These are phyloP conservation scores for Pseudozyma tsukubaensis DNA, from an alignment of 1,284 basidiomycete genomes.

Conservation along the genomic window DNA sequence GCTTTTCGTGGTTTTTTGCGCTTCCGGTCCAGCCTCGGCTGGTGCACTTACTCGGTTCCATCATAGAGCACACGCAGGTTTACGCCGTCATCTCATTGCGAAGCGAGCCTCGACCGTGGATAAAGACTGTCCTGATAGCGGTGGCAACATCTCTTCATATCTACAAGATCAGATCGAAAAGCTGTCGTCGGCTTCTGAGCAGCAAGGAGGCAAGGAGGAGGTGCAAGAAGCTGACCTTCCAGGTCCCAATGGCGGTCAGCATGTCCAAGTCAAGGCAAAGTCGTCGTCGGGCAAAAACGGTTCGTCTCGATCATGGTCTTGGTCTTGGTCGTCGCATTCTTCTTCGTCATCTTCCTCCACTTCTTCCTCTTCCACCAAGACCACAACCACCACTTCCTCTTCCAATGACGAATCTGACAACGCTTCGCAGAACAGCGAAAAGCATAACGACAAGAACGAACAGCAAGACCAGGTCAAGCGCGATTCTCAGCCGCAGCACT, in stretches of 20 bases:
- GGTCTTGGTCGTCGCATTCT: constrained; percentile 31
- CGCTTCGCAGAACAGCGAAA: background rate
- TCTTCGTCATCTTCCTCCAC: constrained; percentile 24
- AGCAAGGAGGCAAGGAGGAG: constrained; percentile 14
- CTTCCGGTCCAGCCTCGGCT: constrained; percentile 1
- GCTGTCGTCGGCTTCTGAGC: constrained; percentile 14
- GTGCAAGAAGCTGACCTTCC: constrained; percentile 3
- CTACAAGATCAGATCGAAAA: constrained; percentile 18
- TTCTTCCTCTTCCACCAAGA: constrained; percentile 9
- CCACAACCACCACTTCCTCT: constrained; percentile 6
- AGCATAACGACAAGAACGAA: background rate
- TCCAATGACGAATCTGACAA: background rate
- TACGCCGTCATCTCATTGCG: constrained; percentile 6
- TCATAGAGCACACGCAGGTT: constrained; percentile 3
- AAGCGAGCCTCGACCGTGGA: constrained; percentile 1
- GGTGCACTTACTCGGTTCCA: background rate
- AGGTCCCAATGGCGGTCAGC: background rate
- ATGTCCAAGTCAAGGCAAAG: constrained; percentile 21
- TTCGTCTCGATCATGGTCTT: constrained; percentile 25
- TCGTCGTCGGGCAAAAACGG: constrained; percentile 13
- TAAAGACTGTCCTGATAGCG: constrained; percentile 8
- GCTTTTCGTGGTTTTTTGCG: background rate
- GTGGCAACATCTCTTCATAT: background rate
- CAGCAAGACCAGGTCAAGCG: background rate
- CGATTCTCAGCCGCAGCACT: background rate